These are phyloP conservation scores for Inosperma sp. DNA, from an alignment of 768 basidiomycete genomes.

Conservation along the genomic window DNA sequence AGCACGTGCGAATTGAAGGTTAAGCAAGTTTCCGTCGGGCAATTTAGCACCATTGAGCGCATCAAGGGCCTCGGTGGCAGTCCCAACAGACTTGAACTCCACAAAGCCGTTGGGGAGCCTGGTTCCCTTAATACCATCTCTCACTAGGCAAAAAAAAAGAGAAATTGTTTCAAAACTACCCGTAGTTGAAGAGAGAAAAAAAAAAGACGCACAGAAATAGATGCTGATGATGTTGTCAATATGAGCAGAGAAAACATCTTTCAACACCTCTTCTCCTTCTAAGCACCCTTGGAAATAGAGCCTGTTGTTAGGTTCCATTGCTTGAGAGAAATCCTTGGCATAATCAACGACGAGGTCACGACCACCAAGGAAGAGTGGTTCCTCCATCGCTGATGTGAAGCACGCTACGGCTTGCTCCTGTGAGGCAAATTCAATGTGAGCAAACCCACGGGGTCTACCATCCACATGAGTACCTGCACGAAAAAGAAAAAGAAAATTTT, in stretches of 20 bases:
- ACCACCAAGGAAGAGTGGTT: slow-evolving; percentile 47
- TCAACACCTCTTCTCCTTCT: slow-evolving; percentile 23
- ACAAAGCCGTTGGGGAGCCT: slow-evolving; percentile 44
- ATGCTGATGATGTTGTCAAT: slow-evolving; percentile 27
- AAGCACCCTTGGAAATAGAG: slow-evolving; percentile 31
- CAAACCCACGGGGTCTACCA: slow-evolving; percentile 42
- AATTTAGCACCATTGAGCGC: slow-evolving; percentile 35
- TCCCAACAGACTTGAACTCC: slow-evolving; percentile 44
- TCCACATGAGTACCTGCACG: slow-evolving; percentile 25
- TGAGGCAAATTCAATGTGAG: slow-evolving; percentile 41
- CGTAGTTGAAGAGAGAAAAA: background rate
- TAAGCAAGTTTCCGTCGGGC: slow-evolving; percentile 33
- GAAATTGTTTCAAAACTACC: background rate
- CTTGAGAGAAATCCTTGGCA: slow-evolving; percentile 19
- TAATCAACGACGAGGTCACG: slow-evolving; percentile 43
- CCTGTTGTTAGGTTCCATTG: slow-evolving; percentile 21
- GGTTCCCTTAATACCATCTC: slow-evolving; percentile 29
- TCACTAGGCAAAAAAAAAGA: slow-evolving; percentile 24
- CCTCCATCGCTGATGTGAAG: slow-evolving; percentile 32
- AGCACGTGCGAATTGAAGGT: slow-evolving; percentile 38
- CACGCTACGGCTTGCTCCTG: slow-evolving; percentile 36
- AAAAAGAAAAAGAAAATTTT: background rate
- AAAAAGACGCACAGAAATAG: slow-evolving; percentile 28
- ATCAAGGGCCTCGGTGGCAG: slow-evolving; percentile 46
- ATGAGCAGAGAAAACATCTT: slow-evolving; percentile 23